Percentiles rank a stretch among this genome's conserved stretches.
phyloP scores from a whole-genome alignment of 495 filamentous ascomycete genomes.

The Parathielavia appendiculata region DNA sequence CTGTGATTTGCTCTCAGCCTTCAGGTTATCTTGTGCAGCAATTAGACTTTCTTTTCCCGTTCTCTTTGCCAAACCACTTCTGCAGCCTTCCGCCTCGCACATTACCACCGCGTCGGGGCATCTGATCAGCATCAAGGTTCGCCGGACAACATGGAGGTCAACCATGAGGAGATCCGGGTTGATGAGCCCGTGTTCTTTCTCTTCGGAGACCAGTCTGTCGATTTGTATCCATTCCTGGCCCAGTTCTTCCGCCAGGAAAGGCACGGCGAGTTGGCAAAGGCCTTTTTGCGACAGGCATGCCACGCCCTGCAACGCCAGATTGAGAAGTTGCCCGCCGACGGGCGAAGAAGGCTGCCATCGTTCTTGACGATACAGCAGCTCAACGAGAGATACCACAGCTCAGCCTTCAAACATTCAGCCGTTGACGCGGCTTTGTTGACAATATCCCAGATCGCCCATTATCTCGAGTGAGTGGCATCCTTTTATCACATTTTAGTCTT shows the following conservation, averaged over 20 bases:
- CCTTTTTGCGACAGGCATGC: slow-evolving; percentile 59
- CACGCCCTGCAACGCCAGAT: slow-evolving; percentile 62
- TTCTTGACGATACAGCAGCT: slow-evolving; percentile 68
- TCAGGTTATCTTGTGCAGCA: too few relatives aligned
- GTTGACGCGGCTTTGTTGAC: slow-evolving; percentile 63
- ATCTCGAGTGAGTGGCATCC: slow-evolving; percentile 61
- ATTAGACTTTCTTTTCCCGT: neutral
- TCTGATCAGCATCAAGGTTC: neutral
- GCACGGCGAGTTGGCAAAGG: slow-evolving; percentile 57
- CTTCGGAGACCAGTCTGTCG: slow-evolving; percentile 77
- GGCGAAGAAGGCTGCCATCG: slow-evolving; percentile 58
- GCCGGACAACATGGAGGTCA: slow-evolving; percentile 29
- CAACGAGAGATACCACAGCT: slow-evolving; percentile 59
- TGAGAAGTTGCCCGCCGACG: slow-evolving; percentile 51
- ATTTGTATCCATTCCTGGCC: slow-evolving; percentile 62
- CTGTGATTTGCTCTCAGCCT: neutral
- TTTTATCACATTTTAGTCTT: slow-evolving; percentile 1
- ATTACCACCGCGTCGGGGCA: too few relatives aligned
- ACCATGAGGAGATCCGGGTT: slow-evolving; percentile 4
- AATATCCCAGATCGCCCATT: slow-evolving; percentile 67
- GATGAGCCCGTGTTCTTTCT: slow-evolving; percentile 48
- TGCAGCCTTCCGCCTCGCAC: too few relatives aligned
- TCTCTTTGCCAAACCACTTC: too few relatives aligned
- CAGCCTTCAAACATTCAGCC: slow-evolving; percentile 53
- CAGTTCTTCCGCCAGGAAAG: slow-evolving; percentile 55